These are phyloP conservation scores for Phytophthora tubulina DNA, from an alignment of 352 stramenopile genomes.

Conservation along the genomic window DNA sequence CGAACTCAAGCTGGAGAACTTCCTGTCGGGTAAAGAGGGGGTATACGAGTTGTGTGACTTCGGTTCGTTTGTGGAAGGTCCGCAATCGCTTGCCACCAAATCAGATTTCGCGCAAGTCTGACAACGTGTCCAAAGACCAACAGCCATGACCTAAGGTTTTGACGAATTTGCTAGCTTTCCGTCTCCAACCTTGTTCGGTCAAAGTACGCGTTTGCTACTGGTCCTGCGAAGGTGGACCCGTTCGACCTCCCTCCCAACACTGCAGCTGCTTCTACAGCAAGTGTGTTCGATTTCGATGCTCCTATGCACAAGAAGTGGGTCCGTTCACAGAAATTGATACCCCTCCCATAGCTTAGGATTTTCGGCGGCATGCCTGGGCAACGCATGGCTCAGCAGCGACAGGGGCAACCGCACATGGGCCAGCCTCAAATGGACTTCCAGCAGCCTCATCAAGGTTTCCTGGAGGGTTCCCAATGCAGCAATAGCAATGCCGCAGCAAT, in stretches of 20 bases:
- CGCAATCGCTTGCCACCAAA: slow-evolving; percentile 83
- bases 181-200: slow-evolving; percentile 42
- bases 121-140: slow-evolving; percentile 97
- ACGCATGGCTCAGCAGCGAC: slow-evolving; percentile 28
- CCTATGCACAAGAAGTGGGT: slow-evolving; percentile 46
- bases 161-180: slow-evolving; percentile 76
- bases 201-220: slow-evolving; percentile 28
- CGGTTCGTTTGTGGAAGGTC: slow-evolving; percentile 90
- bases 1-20: slow-evolving; percentile 98
- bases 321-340: slow-evolving; percentile 65
- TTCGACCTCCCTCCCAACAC: slow-evolving; percentile 65
- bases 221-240: slow-evolving; percentile 28
- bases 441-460: slow-evolving; percentile 37
- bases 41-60: slow-evolving; percentile 97
- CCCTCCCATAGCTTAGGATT: no score
- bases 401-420: slow-evolving; percentile 30
- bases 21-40: slow-evolving; percentile 90
- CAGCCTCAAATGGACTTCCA: slow-evolving; percentile 28
- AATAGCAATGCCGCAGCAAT: slow-evolving; percentile 52
- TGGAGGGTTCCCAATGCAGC: slow-evolving; percentile 34
- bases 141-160: slow-evolving; percentile 76
- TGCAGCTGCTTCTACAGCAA: slow-evolving; percentile 26
- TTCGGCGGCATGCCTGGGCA: slow-evolving; percentile 33
- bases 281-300: slow-evolving; percentile 50
- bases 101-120: slow-evolving; percentile 91